Base-by-base conservation (phyloP, 805 yeast genomes). In the Scheffersomyces stipitis region DNA sequence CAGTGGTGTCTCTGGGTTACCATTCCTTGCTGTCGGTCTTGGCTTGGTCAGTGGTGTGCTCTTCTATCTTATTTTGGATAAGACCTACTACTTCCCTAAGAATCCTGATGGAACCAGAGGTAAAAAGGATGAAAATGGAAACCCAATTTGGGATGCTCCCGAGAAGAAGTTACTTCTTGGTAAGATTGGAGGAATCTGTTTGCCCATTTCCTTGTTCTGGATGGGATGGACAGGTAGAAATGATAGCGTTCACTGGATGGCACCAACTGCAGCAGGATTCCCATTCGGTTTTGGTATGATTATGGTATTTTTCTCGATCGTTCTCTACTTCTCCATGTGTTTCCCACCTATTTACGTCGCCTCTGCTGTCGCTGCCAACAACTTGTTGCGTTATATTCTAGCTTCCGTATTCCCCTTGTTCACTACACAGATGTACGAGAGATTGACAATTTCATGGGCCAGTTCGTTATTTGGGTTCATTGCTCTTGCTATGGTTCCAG, bases 281-380 rank as follows among this genome's bases (percentile, higher is more conserved):
- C 81, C 90, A 23, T 78, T 85, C 51, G 93, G 95, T 1, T 82
- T 82, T 51, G 85, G 89, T 5, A 65, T 86, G 41, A 74, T 86
- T 37, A 64, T 84, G 50, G 75, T 86, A 35, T 86, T 86, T 68
- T 82, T 85, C 60, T 67, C 86, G 15, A 76, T 80, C 32, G 69
- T 85, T 52, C 74, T 79, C 32, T 86, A 85, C 57, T 82, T 85
- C 59, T 67, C 85, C 24, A 71, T 80, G 71, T 59, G 84, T 4
- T 86, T 80, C 58, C 91, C 93, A 18, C 88, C 91, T 31, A 60
- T 80, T 23, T 73, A 75, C 23, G 83, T 87, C 15, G 96, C 96
- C 0, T 81, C 91, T n/a, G 91, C 95, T 3, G 60, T 87, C 43
- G 96, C 96, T 24, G 96, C 96, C 10, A 89, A 88, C 63, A 86